Evolutionary conservation across 352 stramenopile species (phyloP), one percentile per base, ranked within the genome.

Genomic region (Pythium brachiatum): DNA sequence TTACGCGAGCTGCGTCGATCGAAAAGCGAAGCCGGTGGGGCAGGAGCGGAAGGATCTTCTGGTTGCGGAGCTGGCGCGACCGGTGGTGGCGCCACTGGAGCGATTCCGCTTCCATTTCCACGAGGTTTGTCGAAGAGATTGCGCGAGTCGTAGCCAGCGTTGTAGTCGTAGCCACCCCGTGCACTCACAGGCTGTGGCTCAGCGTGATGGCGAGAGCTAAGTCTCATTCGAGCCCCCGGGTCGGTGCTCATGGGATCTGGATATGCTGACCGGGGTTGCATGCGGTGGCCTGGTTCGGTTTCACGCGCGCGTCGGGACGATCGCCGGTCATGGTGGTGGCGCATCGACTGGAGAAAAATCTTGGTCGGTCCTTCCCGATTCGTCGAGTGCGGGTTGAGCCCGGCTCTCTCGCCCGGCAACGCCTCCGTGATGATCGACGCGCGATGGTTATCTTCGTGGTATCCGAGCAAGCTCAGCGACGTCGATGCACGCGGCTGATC

Each of bases 281-380:
- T 59, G 50, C 50, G 50, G 34, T 50, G 26, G 16, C 53, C 53
- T 23, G 31, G 53, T 7, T 50, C 34, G 1, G 53, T 56, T 2
- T 56, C 50, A 9, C 53, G 38, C 34, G 20, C 34, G 12, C 26
- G 12, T 39, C 53, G 4, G 44, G 43, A 48, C 11, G 36, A 55
- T n/a, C 57, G 57, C 7, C 64, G 57, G 32, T 60, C 58, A 1
- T 46, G 58, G 25, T 56, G 66, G 46, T 53, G 43, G 5, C 76
- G 70, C 78, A 92, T 88, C 7, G 83, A 90, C 62, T 90, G 81
- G 47, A 92, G 54, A 41, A 87, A 86, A 54, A 92, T 89, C 70
- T 85, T 87, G 27, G 76, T 76, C 26, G 64, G 66, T 27, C 72
- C 67, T 15, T 81, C 29, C 16, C 53, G 53, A n/a, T 36, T 56